A percentile compares a stretch with the other conserved stretches of the same genome.
phyloP scores from a whole-genome alignment of 164 flowering plant species.

The Sedum album region DNA sequence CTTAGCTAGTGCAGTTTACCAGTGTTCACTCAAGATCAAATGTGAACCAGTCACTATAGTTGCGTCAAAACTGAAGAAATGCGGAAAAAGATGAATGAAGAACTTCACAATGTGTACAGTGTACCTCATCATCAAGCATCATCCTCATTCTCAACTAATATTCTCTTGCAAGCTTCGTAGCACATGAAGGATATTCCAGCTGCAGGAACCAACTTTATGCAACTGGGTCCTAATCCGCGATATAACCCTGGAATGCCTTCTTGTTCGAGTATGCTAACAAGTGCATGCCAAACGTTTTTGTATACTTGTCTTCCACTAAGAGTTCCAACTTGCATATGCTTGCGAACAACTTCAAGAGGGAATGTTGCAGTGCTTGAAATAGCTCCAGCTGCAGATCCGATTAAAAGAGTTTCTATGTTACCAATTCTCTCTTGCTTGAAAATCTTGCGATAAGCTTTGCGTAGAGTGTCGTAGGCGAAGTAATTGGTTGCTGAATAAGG shows the following conservation, averaged over 20 bases:
- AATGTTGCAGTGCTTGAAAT: slow-evolving; percentile 70
- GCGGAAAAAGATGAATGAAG: background rate
- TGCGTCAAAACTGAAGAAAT: slow-evolving; percentile 4
- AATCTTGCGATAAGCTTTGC: slow-evolving; percentile 40
- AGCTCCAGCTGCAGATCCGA: slow-evolving; percentile 79
- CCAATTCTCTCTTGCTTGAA: slow-evolving; percentile 46
- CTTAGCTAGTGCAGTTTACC: background rate
- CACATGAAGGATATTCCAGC: slow-evolving; percentile 92
- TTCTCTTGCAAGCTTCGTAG: slow-evolving; percentile 77
- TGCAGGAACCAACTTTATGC: slow-evolving; percentile 74
- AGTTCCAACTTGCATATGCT: slow-evolving; percentile 84
- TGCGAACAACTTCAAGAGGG: slow-evolving; percentile 80
- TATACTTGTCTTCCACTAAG: slow-evolving; percentile 50
- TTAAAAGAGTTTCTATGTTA: slow-evolving; percentile 55
- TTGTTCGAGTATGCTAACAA: slow-evolving; percentile 37
- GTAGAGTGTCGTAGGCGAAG: slow-evolving; percentile 62
- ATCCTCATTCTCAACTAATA: slow-evolving; percentile 50
- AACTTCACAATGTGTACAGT: background rate
- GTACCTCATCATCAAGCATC: slow-evolving; percentile 12
- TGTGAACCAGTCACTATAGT: background rate
- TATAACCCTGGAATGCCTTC: slow-evolving; percentile 67
- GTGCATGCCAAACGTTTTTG: slow-evolving; percentile 63
- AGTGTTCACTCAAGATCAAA: background rate
- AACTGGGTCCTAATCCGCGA: slow-evolving; percentile 74
- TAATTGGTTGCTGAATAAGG: slow-evolving; percentile 83